These are phyloP conservation scores for Penicillium roqueforti DNA, from an alignment of 495 filamentous ascomycete species.

Conservation along the genomic window DNA sequence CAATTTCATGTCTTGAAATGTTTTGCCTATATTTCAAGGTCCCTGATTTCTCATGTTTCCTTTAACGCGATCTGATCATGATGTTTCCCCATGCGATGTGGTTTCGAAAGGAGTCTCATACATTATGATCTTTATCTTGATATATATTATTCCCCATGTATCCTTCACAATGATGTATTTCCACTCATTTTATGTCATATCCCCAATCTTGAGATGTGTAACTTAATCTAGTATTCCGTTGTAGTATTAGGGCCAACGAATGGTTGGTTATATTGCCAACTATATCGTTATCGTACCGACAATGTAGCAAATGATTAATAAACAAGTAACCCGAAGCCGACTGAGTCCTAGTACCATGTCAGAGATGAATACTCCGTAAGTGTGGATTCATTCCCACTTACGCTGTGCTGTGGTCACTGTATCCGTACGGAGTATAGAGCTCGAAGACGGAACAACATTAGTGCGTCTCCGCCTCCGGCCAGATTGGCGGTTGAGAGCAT, in stretches of 20 bases:
- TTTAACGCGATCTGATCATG: conserved; percentile 15
- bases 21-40: conserved; percentile 6
- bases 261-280: not conserved
- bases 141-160: conserved; percentile 12
- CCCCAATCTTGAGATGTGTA: not conserved
- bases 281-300: not conserved
- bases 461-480: conserved; percentile 36
- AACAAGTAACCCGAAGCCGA: not conserved
- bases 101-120: conserved; percentile 4
- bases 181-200: not conserved
- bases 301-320: not conserved
- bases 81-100: conserved; percentile 5
- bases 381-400: not conserved
- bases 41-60: conserved; percentile 13
- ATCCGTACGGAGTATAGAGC: not conserved
- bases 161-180: conserved; percentile 9
- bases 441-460: conserved; percentile 37
- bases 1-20: conserved; percentile 22
- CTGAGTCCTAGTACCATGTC: not conserved
- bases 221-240: not conserved
- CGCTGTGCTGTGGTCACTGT: not conserved
- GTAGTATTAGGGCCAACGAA: not conserved
- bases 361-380: not conserved
- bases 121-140: conserved; percentile 2
- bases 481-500: conserved; percentile 35